A percentile compares a stretch with the other conserved stretches of the same genome.
Conservation (phyloP, 768 basidiomycete genomes). For the Suillus tomentosus region DNA sequence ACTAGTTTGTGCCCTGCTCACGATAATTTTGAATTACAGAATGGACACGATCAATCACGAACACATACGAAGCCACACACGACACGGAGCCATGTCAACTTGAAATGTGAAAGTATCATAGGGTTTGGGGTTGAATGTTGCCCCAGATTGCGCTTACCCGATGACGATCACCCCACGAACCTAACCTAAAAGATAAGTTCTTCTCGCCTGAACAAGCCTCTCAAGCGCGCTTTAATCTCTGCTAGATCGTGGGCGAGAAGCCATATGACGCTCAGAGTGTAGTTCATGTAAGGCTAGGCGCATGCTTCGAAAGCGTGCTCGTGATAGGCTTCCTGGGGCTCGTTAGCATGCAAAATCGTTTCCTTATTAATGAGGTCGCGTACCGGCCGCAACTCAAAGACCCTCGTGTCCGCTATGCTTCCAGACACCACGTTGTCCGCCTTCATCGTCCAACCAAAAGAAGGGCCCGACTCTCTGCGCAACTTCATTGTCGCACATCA, state of each 20-base stretch:
- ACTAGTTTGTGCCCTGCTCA: background rate
- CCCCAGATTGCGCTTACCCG: background rate
- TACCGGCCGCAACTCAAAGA: constrained; percentile 31
- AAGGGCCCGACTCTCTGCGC: constrained; percentile 49
- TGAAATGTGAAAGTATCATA: background rate
- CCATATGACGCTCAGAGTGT: background rate
- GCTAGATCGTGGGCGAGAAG: constrained; percentile 10
- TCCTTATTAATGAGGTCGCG: constrained; percentile 1
- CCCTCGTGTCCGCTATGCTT: constrained; percentile 39
- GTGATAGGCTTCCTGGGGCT: constrained; percentile 22
- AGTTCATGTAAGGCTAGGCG: constrained; percentile 33
- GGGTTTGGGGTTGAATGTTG: background rate
- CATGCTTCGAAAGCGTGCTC: constrained; percentile 30
- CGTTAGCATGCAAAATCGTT: background rate
- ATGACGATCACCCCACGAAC: background rate
- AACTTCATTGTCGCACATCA: constrained; percentile 50
- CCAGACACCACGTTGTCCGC: constrained; percentile 52
- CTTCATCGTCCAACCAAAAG: constrained; percentile 69
- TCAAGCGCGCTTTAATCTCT: constrained; percentile 36
- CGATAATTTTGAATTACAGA: background rate
- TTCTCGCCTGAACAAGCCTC: constrained; percentile 22
- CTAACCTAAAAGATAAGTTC: constrained; percentile 13
- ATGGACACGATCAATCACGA: background rate
- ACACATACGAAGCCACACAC: background rate
- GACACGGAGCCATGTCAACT: background rate